Conservation (phyloP, 495 filamentous ascomycete genomes). For the Tuber calosporum region DNA sequence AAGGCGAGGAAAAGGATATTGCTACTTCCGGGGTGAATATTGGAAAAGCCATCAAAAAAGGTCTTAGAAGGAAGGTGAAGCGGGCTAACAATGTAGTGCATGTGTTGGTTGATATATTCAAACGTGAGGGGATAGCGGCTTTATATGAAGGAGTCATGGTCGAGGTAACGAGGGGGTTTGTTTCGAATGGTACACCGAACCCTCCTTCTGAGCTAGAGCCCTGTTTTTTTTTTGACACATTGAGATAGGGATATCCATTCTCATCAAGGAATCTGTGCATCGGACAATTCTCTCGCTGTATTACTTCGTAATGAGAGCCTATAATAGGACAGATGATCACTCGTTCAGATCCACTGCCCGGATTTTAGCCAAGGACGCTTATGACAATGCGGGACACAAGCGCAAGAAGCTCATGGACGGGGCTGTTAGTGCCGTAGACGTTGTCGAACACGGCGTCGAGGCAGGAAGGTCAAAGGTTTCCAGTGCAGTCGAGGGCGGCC, state of each 20-base stretch:
- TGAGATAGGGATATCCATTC: constrained; percentile 62
- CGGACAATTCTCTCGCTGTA: constrained; percentile 64
- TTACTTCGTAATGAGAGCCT: constrained; percentile 45
- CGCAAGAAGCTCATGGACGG: constrained; percentile 33
- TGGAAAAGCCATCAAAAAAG: constrained; percentile 10
- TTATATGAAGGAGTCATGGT: constrained; percentile 71
- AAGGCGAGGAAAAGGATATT: constrained; percentile 29
- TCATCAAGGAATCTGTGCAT: constrained; percentile 77
- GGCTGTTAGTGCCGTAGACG: constrained; percentile 25
- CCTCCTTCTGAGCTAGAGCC: constrained; percentile 4
- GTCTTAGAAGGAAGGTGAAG: constrained; percentile 25
- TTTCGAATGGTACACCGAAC: constrained; percentile 55
- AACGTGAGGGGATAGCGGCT: constrained; percentile 56
- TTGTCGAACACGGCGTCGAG: constrained; percentile 23
- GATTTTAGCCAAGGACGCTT: constrained; percentile 30
- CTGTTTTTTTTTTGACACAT: constrained; percentile 11
- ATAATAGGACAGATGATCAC: constrained; percentile 35
- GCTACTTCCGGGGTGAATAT: neutral
- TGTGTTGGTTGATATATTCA: constrained; percentile 23
- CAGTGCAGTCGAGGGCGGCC: constrained; percentile 16
- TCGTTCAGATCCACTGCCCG: constrained; percentile 31
- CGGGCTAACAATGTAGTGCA: constrained; percentile 31
- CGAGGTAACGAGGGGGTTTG: constrained; percentile 77
- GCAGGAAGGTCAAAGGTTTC: constrained; percentile 24
- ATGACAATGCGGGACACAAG: constrained; percentile 24